phyloP scores from a whole-genome alignment of 1,284 basidiomycete species.

The Boletus calvinii region DNA sequence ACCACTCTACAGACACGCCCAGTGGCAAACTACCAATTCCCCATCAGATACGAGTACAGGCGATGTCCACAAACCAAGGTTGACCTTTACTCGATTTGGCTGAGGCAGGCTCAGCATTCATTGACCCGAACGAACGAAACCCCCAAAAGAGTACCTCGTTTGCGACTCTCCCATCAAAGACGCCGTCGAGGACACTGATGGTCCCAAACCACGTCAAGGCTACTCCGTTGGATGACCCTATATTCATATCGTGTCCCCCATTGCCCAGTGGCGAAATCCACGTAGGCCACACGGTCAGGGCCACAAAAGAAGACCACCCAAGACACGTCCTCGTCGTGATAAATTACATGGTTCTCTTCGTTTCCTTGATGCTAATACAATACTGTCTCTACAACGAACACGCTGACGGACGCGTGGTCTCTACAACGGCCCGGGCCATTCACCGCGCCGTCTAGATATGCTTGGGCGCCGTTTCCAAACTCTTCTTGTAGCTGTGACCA shows the following conservation, averaged over 20 bases:
- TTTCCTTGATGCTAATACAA: too few relatives aligned
- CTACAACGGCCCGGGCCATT: background rate
- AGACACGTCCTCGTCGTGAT: too few relatives aligned
- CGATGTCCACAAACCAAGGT: slow-evolving; percentile 77
- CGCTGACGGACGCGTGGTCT: background rate
- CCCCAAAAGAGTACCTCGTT: slow-evolving; percentile 40
- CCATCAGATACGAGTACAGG: slow-evolving; percentile 72
- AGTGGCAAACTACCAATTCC: slow-evolving; percentile 56
- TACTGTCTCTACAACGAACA: too few relatives aligned
- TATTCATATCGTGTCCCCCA: too few relatives aligned
- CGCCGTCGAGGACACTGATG: slow-evolving; percentile 72
- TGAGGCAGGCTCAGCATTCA: too few relatives aligned
- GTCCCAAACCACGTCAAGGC: slow-evolving; percentile 61
- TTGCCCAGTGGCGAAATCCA: too few relatives aligned
- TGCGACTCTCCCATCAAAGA: slow-evolving; percentile 46
- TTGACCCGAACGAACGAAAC: too few relatives aligned
- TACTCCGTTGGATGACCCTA: too few relatives aligned
- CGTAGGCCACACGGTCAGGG: too few relatives aligned
- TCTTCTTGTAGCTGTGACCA: slow-evolving; percentile 70
- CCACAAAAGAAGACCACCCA: too few relatives aligned
- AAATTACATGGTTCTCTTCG: too few relatives aligned
- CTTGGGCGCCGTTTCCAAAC: slow-evolving; percentile 38
- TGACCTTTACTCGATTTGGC: slow-evolving; percentile 22
- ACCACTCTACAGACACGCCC: too few relatives aligned
- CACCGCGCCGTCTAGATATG: slow-evolving; percentile 26